Evolutionary conservation across 352 stramenopile species (phyloP).

Genomic region (Phytophthora nicotianae): DNA sequence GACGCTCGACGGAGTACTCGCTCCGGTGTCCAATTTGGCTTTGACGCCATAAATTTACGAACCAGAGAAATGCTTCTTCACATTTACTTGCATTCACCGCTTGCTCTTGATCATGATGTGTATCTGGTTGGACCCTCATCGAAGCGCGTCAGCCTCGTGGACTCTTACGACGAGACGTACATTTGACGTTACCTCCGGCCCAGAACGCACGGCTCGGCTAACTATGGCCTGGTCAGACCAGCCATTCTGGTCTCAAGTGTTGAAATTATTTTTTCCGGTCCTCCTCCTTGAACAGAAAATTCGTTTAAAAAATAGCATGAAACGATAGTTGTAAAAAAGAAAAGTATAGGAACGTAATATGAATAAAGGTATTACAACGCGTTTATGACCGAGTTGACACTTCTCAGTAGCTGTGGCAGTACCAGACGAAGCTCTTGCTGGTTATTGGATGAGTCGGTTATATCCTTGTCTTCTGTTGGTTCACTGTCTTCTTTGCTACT

Average conservation of each 20-base stretch:
- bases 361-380: slow-evolving; percentile 26
- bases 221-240: too few species aligned
- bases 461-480: slow-evolving; percentile 14
- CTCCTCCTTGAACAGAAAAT: too few species aligned
- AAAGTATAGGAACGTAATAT: too few species aligned
- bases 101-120: neutral
- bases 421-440: slow-evolving; percentile 48
- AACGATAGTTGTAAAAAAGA: neutral
- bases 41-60: slow-evolving; percentile 2
- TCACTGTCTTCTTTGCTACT: neutral
- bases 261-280: too few species aligned
- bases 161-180: too few species aligned
- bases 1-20: slow-evolving; percentile 17
- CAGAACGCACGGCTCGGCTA: too few species aligned
- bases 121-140: slow-evolving; percentile 7
- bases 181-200: too few species aligned
- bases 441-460: slow-evolving; percentile 5
- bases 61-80: neutral
- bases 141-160: neutral
- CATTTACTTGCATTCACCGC: neutral
- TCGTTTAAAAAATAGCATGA: too few species aligned
- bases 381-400: slow-evolving; percentile 19
- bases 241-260: too few species aligned
- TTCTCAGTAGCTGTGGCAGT: slow-evolving; percentile 49
- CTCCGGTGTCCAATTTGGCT: slow-evolving; percentile 20